These are phyloP conservation scores for Neopestalotiopsis clavispora DNA, from an alignment of 2,329 filamentous ascomycete genomes.

Conservation along the genomic window DNA sequence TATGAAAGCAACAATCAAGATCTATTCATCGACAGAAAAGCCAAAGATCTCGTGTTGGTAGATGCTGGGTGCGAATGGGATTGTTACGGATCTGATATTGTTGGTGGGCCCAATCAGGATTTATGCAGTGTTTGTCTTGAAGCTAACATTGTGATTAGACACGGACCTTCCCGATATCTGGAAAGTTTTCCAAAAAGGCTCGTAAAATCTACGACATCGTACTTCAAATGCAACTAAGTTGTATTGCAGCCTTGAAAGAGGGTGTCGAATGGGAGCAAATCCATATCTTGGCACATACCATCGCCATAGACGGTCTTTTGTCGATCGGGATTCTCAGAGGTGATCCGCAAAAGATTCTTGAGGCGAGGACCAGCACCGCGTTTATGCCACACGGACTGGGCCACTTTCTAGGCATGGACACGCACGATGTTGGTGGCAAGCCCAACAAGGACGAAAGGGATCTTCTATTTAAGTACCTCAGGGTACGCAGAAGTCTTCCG, in stretches of 20 bases:
- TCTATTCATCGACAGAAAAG: slow-evolving; percentile 46
- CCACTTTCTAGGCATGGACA: slow-evolving; percentile 91
- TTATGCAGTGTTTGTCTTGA: background rate
- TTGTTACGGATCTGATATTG: slow-evolving; percentile 73
- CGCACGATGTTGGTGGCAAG: slow-evolving; percentile 84
- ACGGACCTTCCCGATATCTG: slow-evolving; percentile 82
- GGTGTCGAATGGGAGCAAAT: slow-evolving; percentile 83
- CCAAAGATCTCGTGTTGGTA: slow-evolving; percentile 79
- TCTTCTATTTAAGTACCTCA: slow-evolving; percentile 83
- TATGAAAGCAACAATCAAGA: slow-evolving; percentile 81
- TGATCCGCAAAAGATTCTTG: slow-evolving; percentile 73
- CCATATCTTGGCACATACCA: slow-evolving; percentile 77
- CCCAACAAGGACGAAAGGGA: slow-evolving; percentile 81
- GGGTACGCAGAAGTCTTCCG: slow-evolving; percentile 77
- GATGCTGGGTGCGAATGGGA: slow-evolving; percentile 82
- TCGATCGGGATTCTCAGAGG: slow-evolving; percentile 75
- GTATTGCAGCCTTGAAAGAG: slow-evolving; percentile 72
- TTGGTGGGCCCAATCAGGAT: slow-evolving; percentile 36
- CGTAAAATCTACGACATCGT: slow-evolving; percentile 83
- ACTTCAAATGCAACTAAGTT: slow-evolving; percentile 82
- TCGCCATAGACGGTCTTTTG: slow-evolving; percentile 81
- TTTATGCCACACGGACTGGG: slow-evolving; percentile 93
- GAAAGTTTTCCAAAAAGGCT: slow-evolving; percentile 71
- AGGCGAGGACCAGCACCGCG: slow-evolving; percentile 79
- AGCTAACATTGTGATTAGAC: slow-evolving; percentile 55